These are phyloP conservation scores for Suillus placidus DNA, from an alignment of 768 basidiomycete genomes.

Conservation along the genomic window DNA sequence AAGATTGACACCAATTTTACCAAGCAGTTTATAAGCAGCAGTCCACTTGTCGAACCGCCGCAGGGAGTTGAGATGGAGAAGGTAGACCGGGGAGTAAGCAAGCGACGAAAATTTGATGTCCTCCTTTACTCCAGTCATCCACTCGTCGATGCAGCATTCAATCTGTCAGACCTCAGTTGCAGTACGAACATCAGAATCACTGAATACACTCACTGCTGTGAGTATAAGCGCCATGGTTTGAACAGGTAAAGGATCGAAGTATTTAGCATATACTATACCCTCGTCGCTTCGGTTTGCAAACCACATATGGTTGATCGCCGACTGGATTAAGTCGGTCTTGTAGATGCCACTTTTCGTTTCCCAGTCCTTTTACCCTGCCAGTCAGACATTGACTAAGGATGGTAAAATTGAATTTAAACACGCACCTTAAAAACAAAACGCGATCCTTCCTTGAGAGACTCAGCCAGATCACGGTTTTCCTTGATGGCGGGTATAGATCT, in stretches of 20 bases:
- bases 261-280: constrained; percentile 23
- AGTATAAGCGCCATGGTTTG: constrained; percentile 10
- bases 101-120: constrained; percentile 13
- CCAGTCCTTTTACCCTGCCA: not conserved
- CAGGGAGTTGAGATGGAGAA: constrained; percentile 9
- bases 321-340: constrained; percentile 29
- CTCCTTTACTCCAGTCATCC: constrained; percentile 14
- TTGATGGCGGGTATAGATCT: not conserved
- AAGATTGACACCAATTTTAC: constrained; percentile 2
- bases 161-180: constrained; percentile 10
- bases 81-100: constrained; percentile 13
- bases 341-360: constrained; percentile 24
- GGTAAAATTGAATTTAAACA: not conserved
- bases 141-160: constrained; percentile 19
- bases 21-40: constrained; percentile 7
- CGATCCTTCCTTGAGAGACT: constrained; percentile 11
- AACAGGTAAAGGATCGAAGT: constrained; percentile 27
- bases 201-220: not conserved
- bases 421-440: constrained; percentile 11
- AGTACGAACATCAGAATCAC: not conserved
- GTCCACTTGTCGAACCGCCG: constrained; percentile 8
- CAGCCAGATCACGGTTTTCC: constrained; percentile 6
- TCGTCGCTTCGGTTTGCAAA: constrained; percentile 30
- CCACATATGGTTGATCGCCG: constrained; percentile 26
- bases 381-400: not conserved